Base-by-base conservation (phyloP, 176 grass and related monocot genomes). In the Tuctoria greenei region DNA sequence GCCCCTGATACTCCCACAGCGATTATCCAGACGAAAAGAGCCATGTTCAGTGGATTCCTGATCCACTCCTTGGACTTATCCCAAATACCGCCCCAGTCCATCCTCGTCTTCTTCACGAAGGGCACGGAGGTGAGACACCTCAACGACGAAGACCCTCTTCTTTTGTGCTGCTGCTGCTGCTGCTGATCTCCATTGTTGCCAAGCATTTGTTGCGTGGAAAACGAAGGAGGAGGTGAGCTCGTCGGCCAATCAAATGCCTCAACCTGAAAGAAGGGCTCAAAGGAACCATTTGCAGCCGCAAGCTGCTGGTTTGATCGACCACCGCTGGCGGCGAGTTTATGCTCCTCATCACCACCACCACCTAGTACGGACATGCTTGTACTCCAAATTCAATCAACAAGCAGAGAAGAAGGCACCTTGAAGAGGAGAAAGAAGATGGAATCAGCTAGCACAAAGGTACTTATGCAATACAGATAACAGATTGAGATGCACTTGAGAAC, bases 31-130 rank as follows among this genome's bases (percentile, higher is more conserved):
- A 74, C 10, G 20, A 67, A 77, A 1, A 96, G 86, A 0, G 82
- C 93, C 89, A 96, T 89, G 74, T 96, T 96, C 68, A 85, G 25
- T 1, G 93, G 93, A 51, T 80, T 75, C 78, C 26, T 73, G 14
- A 96, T 87, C 93, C 93, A 96, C 17, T 50, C 74, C 87, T 89
- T 96, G 68, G 69, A 79, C 50, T 64, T 82, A 40, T 25, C 71
- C 84, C 86, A 85, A 16, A 96, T 14, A 0, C 89, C 61, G 3
- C 6, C 73, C 89, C 86, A 95, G 25, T 92, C 75, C 1, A 95
- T 89, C 90, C 87, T 89, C 64, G 92, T 89, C 90, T 91, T 89
- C 64, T 61, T 87, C 69, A 73, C 71, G 28, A 91, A 89, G 0
- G 84, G 74, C 18, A 90, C 72, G 6, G 1, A n/a, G n/a, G n/a